Conservation (phyloP, 495 filamentous ascomycete genomes). For the Halenospora varia region DNA sequence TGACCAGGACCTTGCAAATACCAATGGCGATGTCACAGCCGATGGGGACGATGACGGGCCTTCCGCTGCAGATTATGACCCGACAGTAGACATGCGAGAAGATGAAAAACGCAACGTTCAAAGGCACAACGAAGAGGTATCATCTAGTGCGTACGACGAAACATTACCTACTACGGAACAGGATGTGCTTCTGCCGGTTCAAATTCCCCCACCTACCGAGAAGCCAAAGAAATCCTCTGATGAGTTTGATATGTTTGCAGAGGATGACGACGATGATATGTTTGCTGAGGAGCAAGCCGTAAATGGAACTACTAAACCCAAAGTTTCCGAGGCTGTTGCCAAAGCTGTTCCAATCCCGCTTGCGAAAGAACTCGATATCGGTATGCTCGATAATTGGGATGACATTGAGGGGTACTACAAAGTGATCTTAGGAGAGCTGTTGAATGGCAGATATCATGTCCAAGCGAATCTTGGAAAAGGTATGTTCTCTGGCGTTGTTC, state of each 20-base stretch:
- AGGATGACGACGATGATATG: constrained; percentile 84
- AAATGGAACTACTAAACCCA: constrained; percentile 27
- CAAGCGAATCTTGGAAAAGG: constrained; percentile 85
- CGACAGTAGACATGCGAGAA: constrained; percentile 87
- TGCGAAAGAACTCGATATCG: constrained; percentile 65
- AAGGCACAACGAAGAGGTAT: constrained; percentile 52
- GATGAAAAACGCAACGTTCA: constrained; percentile 70
- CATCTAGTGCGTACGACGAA: constrained; percentile 60
- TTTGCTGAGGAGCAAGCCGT: constrained; percentile 58
- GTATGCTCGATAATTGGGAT: constrained; percentile 89
- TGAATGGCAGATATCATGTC: constrained; percentile 84
- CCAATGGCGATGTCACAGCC: constrained; percentile 43
- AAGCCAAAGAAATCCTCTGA: constrained; percentile 33
- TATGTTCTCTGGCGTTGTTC: constrained; percentile 94
- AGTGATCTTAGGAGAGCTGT: constrained; percentile 80
- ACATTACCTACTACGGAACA: constrained; percentile 47
- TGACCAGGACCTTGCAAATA: constrained; percentile 63
- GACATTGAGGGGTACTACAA: constrained; percentile 95
- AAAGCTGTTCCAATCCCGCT: constrained; percentile 45
- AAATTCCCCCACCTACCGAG: constrained; percentile 3
- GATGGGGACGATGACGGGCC: constrained; percentile 67
- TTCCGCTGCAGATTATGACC: constrained; percentile 95
- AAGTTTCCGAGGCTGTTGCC: constrained; percentile 31
- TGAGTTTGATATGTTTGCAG: constrained; percentile 95
- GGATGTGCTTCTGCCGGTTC: constrained; percentile 47